Percentiles rank a stretch among this genome's conserved stretches.
These are phyloP conservation scores for Ogataea haglerorum DNA, from an alignment of 805 yeast genomes.

Conservation along the genomic window DNA sequence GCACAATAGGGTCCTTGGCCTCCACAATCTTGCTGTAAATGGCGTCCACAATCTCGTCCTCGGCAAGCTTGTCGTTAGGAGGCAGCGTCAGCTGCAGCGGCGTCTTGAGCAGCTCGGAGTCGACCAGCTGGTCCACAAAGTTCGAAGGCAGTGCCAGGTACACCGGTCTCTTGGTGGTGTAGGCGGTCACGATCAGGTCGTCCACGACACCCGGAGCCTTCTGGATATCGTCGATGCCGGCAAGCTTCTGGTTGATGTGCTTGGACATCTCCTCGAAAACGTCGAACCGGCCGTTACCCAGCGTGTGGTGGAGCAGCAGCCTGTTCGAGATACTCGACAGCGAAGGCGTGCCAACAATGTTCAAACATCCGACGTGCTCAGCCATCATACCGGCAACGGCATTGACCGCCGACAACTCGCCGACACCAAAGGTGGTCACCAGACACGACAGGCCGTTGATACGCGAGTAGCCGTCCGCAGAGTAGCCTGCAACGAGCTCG, in stretches of 20 bases:
- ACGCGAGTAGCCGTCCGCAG: conserved; percentile 87
- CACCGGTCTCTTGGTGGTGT: conserved; percentile 72
- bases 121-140: conserved; percentile 63
- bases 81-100: conserved; percentile 61
- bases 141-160: conserved; percentile 82
- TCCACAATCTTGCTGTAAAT: conserved; percentile 49
- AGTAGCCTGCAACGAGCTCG: conserved; percentile 84
- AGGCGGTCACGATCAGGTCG: conserved; percentile 69
- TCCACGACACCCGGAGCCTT: conserved; percentile 72
- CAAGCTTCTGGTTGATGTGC: conserved; percentile 64
- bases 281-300: conserved; percentile 79
- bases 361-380: conserved; percentile 82
- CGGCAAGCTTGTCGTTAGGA: conserved; percentile 59
- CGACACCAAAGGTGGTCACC: conserved; percentile 87
- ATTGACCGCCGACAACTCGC: conserved; percentile 79
- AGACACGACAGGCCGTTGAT: conserved; percentile 71
- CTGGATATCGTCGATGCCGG: conserved; percentile 58
- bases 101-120: conserved; percentile 51
- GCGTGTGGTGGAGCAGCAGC: conserved; percentile 74
- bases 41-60: conserved; percentile 56
- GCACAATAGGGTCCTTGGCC: conserved; percentile 68
- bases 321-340: conserved; percentile 68
- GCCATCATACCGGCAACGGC: conserved; percentile 89
- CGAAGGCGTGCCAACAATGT: conserved; percentile 85
- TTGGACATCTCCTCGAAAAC: conserved; percentile 78